Base-by-base conservation (phyloP, 2,329 filamentous ascomycete genomes). In the Fusarium fujikuroi region DNA sequence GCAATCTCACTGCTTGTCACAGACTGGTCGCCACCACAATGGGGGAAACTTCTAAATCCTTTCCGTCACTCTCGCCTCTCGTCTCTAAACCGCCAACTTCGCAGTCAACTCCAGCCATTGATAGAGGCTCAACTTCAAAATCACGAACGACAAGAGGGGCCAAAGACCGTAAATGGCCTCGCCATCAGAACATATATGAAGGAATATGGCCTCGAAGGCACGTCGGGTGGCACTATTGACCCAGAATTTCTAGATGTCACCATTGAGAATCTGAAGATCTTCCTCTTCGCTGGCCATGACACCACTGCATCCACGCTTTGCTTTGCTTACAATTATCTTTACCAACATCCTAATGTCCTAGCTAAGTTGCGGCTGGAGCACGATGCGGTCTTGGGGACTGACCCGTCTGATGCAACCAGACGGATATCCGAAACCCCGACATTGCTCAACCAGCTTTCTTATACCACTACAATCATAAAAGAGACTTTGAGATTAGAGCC, bases 221-320 rank as follows among this genome's bases (percentile, higher is more conserved):
- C 18, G 16, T 14, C 21, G 1, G 10, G 12, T 0, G 12, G 15
- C 8, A 21, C 7, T 2, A 64, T 49, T 9, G 50, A 66, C 4
- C 5, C 23, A 0, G 50, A 50, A 5, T 58, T 63, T 32, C 32
- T 66, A 3, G 49, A 56, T 18, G 34, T 49, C 10, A 47, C 37
- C 2, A 30, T 66, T 25, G 60, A 56, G 14, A 47, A 66, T 1
- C 21, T 66, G 2, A 64, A 63, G 7, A 66, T 66, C 8, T 66
- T 66, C 4, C 60, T 66, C 9, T 66, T 66, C 19, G 63, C 60
- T 8, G 60, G 63, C 16, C 63, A 66, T 23, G 60, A 66, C 23
- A 63, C 63, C 2, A 66, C 63, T 3, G 50, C 63, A 6, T 57
- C 42, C 3, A 63, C 50, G 0, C 50, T 63, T 5, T 66, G 60